Evolutionary conservation across 495 filamentous ascomycete genomes (phyloP).

Genomic region (Penicillium pancosmium): DNA sequence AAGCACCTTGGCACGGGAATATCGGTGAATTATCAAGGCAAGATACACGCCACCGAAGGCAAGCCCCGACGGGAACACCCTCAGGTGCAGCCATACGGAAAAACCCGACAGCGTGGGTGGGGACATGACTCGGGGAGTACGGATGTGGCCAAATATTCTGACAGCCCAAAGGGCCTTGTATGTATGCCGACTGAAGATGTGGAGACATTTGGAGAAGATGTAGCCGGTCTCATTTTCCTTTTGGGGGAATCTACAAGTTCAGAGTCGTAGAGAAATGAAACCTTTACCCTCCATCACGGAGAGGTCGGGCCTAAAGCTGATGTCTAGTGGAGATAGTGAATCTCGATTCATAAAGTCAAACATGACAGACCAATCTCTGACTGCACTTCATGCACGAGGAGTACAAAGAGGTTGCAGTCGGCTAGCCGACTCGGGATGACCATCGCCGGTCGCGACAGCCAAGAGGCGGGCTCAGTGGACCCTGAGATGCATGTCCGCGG

Average conservation of each 20-base stretch:
- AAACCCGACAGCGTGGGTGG: constrained; percentile 5
- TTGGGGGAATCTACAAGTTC: neutral
- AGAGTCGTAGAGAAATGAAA: neutral
- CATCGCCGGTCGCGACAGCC: constrained; percentile 5
- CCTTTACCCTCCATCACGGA: neutral
- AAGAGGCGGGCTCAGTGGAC: constrained; percentile 5
- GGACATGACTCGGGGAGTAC: neutral
- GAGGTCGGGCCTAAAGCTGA: neutral
- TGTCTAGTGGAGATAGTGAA: constrained; percentile 5
- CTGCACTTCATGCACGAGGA: constrained; percentile 3
- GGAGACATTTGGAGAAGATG: constrained; percentile 8
- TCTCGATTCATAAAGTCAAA: neutral
- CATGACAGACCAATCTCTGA: constrained; percentile 6
- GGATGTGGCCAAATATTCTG: neutral
- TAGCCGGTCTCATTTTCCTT: constrained; percentile 5
- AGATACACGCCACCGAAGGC: neutral
- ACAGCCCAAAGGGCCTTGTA: neutral
- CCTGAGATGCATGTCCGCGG: constrained; percentile 1
- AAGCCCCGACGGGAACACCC: neutral
- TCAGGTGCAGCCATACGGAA: neutral
- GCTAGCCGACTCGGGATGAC: constrained; percentile 28
- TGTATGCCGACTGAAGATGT: neutral
- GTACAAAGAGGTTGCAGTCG: constrained; percentile 15
- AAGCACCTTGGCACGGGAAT: no score
- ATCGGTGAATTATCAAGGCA: neutral